These are phyloP conservation scores for Pichia sp. DNA, from an alignment of 1,139 yeast species.

Conservation along the genomic window DNA sequence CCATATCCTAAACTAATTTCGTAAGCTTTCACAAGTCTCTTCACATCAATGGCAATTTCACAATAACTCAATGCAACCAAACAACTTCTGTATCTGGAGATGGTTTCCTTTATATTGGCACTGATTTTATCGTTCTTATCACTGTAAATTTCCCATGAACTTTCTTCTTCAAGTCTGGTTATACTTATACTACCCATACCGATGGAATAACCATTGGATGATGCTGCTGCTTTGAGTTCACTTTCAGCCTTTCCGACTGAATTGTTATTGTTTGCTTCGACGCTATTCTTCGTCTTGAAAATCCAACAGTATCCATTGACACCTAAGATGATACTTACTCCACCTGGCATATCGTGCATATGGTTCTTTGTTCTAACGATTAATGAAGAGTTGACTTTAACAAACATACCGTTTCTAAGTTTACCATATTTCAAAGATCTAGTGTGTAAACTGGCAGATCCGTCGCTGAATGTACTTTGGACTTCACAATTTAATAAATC, in stretches of 20 bases:
- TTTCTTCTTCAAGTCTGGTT: slow-evolving; percentile 88
- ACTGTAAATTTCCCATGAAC: slow-evolving; percentile 93
- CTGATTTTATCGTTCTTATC: slow-evolving; percentile 81
- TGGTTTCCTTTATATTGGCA: slow-evolving; percentile 61
- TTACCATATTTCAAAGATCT: slow-evolving; percentile 95
- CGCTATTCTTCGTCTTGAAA: slow-evolving; percentile 58
- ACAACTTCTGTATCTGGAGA: slow-evolving; percentile 83
- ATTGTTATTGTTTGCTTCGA: slow-evolving; percentile 25
- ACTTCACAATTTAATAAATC: slow-evolving; percentile 96
- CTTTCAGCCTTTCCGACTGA: slow-evolving; percentile 35
- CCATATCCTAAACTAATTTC: slow-evolving; percentile 85
- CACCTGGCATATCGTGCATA: slow-evolving; percentile 84
- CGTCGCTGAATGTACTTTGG: slow-evolving; percentile 85
- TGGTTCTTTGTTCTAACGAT: slow-evolving; percentile 88
- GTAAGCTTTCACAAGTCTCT: slow-evolving; percentile 75
- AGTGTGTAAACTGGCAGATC: slow-evolving; percentile 92
- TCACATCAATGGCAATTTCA: slow-evolving; percentile 85
- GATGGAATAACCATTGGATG: slow-evolving; percentile 43
- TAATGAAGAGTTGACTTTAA: slow-evolving; percentile 78
- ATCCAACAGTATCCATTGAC: slow-evolving; percentile 96
- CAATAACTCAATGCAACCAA: slow-evolving; percentile 76
- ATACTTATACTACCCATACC: slow-evolving; percentile 68
- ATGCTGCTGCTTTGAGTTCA: slow-evolving; percentile 39
- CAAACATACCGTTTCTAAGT: slow-evolving; percentile 83
- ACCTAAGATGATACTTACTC: slow-evolving; percentile 85